Conservation (phyloP, 2,329 filamentous ascomycete genomes). For the Pseudogymnoascus destructans region DNA sequence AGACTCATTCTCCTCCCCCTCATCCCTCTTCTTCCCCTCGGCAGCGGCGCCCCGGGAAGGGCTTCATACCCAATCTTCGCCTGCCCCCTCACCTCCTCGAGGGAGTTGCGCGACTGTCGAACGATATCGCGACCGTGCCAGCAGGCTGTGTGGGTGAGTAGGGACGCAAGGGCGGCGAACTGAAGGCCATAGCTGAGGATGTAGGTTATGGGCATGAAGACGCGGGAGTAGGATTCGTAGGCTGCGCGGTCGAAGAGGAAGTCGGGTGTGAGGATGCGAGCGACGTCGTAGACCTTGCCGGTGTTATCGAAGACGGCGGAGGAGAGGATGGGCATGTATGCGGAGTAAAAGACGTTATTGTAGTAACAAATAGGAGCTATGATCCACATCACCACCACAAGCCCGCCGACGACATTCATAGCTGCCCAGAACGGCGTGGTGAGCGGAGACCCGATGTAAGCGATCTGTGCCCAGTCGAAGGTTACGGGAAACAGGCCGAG, state of each 20-base stretch:
- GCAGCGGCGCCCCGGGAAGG: slow-evolving; percentile 21
- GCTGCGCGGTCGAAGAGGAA: slow-evolving; percentile 67
- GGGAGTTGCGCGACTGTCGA: slow-evolving; percentile 59
- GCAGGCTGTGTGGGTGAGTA: slow-evolving; percentile 68
- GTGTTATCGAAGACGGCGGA: slow-evolving; percentile 77
- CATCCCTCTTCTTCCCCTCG: slow-evolving; percentile 11
- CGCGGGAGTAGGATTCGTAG: slow-evolving; percentile 68
- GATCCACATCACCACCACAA: slow-evolving; percentile 77
- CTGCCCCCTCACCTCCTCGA: slow-evolving; percentile 46
- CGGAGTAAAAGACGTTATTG: slow-evolving; percentile 63
- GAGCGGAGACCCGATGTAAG: slow-evolving; percentile 68
- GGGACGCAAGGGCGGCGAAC: slow-evolving; percentile 67
- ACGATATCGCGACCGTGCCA: slow-evolving; percentile 79
- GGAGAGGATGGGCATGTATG: slow-evolving; percentile 78
- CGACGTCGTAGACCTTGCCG: slow-evolving; percentile 68
- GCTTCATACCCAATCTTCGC: slow-evolving; percentile 41
- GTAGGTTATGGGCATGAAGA: slow-evolving; percentile 79
- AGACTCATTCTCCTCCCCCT: slow-evolving; percentile 16
- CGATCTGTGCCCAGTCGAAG: slow-evolving; percentile 86
- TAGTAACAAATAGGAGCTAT: slow-evolving; percentile 72
- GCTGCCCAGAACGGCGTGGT: slow-evolving; percentile 79
- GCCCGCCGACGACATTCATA: slow-evolving; percentile 68
- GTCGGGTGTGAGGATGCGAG: slow-evolving; percentile 62
- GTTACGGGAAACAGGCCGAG: slow-evolving; percentile 74
- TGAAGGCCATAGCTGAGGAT: slow-evolving; percentile 77